These are phyloP conservation scores for Aspergillus sclerotioniger DNA, from an alignment of 495 filamentous ascomycete genomes.

Conservation along the genomic window DNA sequence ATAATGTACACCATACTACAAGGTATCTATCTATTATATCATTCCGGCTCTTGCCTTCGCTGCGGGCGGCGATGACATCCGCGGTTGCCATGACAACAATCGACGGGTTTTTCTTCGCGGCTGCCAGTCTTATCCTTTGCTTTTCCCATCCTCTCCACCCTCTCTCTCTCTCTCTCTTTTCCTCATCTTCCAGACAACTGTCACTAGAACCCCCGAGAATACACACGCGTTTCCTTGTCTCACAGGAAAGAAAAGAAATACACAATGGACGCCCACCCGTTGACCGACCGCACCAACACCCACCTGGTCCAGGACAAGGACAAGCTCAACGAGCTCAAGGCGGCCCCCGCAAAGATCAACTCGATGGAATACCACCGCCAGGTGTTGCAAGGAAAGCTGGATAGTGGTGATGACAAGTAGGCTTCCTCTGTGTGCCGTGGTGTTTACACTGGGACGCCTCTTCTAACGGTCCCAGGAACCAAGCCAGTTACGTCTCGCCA, in stretches of 20 bases:
- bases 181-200: not conserved
- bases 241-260: too few relatives aligned
- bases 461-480: slow-evolving; percentile 26
- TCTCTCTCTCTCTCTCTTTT: slow-evolving; percentile 4
- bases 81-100: slow-evolving; percentile 49
- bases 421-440: slow-evolving; percentile 19
- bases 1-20: too few relatives aligned
- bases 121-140: slow-evolving; percentile 23
- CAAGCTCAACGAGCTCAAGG: slow-evolving; percentile 29
- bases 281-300: slow-evolving; percentile 47
- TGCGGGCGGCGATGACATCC: not conserved
- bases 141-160: slow-evolving; percentile 9
- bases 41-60: not conserved
- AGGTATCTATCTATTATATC: too few relatives aligned
- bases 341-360: slow-evolving; percentile 27
- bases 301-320: slow-evolving; percentile 37
- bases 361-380: slow-evolving; percentile 80
- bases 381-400: slow-evolving; percentile 68
- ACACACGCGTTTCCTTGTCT: not conserved
- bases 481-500: slow-evolving; percentile 79
- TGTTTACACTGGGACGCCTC: not conserved
- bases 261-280: slow-evolving; percentile 40
- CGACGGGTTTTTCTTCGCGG: slow-evolving; percentile 30
- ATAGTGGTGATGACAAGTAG: slow-evolving; percentile 63
- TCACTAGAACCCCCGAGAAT: not conserved